These are phyloP conservation scores for Cercophora newfieldiana DNA, from an alignment of 495 filamentous ascomycete species.

Conservation along the genomic window DNA sequence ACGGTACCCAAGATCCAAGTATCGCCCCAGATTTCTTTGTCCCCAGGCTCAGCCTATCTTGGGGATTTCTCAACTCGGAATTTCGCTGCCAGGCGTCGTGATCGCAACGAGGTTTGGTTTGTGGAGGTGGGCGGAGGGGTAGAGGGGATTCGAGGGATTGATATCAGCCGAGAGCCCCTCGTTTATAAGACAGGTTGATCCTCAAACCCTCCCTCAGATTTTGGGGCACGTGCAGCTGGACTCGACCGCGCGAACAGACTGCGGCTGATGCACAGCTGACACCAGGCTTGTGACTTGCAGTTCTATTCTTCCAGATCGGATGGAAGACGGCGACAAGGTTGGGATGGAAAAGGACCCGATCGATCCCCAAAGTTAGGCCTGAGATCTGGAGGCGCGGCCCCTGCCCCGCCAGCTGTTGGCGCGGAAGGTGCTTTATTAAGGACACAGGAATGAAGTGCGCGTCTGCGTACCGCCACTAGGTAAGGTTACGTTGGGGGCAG, in stretches of 20 bases:
- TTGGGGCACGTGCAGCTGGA: slow-evolving; percentile 6
- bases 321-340: not conserved
- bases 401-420: not conserved
- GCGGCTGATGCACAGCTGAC: not conserved
- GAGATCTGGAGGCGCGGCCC: not conserved
- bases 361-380: not conserved
- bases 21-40: not conserved
- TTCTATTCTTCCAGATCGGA: not conserved
- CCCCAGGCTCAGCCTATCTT: not conserved
- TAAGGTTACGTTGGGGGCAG: too few species aligned
- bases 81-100: not conserved
- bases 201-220: not conserved
- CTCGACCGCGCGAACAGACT: not conserved
- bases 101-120: not conserved
- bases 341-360: not conserved
- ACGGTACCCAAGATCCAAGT: not conserved
- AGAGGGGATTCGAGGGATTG: not conserved
- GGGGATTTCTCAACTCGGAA: not conserved
- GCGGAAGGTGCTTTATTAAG: not conserved
- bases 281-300: not conserved
- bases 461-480: too few species aligned
- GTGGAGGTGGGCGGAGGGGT: not conserved
- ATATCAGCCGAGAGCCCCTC: slow-evolving; percentile 13
- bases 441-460: not conserved
- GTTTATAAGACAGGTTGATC: not conserved